A percentile compares a stretch with the other conserved stretches of the same genome.
Conservation (phyloP, 2,329 filamentous ascomycete species). For the Cladosporium colombiae region DNA sequence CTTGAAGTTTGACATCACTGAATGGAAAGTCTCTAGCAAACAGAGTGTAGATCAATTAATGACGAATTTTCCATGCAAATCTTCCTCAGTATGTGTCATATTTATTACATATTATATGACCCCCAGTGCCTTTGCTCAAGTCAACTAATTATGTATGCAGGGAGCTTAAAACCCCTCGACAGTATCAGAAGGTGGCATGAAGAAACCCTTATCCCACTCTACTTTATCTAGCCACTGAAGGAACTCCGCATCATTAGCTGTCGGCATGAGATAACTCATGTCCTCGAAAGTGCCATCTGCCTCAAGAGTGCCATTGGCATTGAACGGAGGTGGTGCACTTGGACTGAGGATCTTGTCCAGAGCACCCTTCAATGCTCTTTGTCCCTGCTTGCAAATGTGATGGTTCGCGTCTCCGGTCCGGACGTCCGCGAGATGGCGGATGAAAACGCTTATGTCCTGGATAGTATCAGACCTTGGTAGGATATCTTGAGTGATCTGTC, state of each 20-base stretch:
- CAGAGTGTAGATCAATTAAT: background rate
- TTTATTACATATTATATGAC: background rate
- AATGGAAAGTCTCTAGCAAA: background rate
- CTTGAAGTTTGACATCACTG: background rate
- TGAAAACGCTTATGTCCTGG: constrained; percentile 49
- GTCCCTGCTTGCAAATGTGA: constrained; percentile 45
- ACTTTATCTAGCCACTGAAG: constrained; percentile 47
- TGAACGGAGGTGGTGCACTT: constrained; percentile 24
- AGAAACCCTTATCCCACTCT: constrained; percentile 28
- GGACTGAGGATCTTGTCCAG: constrained; percentile 46
- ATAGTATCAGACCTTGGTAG: constrained; percentile 48
- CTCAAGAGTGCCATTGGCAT: background rate
- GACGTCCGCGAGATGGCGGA: constrained; percentile 43
- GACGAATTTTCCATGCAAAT: background rate
- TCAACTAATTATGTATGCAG: too few species aligned
- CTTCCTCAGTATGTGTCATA: background rate
- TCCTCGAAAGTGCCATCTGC: constrained; percentile 31
- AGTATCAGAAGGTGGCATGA: constrained; percentile 10
- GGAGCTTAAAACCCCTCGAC: constrained; percentile 4
- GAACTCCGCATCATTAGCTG: constrained; percentile 46
- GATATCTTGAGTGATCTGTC: constrained; percentile 34
- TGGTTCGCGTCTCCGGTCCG: constrained; percentile 43
- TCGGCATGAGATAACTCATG: constrained; percentile 38
- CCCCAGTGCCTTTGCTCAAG: background rate
- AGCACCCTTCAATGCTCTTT: constrained; percentile 44